Percentiles rank a stretch among this genome's conserved stretches.
Conservation (phyloP, 306 rosid species). For the Rosa chinensis region DNA sequence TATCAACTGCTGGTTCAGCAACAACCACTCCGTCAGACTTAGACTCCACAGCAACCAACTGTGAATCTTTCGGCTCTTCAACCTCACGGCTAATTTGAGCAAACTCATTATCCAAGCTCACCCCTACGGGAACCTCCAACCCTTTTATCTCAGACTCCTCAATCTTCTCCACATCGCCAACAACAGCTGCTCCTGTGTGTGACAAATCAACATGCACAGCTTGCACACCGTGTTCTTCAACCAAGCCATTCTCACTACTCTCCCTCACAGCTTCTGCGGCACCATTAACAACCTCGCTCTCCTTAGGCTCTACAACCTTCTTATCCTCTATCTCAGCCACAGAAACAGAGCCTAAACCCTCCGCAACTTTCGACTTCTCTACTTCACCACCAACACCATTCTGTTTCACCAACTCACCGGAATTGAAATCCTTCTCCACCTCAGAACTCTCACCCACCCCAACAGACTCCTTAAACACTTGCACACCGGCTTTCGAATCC, state of each 20-base stretch:
- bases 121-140: conserved; percentile 29
- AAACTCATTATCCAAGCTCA: conserved; percentile 51
- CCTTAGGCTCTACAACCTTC: conserved; percentile 9
- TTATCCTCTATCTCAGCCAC: conserved; percentile 6
- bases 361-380: background rate
- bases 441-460: conserved; percentile 28
- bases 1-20: background rate
- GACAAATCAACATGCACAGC: conserved; percentile 28
- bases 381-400: conserved; percentile 32
- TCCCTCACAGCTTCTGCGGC: conserved; percentile 6
- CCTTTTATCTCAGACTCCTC: conserved; percentile 42
- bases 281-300: conserved; percentile 18
- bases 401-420: conserved; percentile 33
- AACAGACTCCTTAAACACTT: conserved; percentile 2
- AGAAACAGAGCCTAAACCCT: conserved; percentile 10
- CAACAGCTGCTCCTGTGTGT: conserved; percentile 42
- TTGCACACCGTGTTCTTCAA: conserved; percentile 31
- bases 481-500: background rate
- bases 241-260: conserved; percentile 23
- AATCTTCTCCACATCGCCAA: conserved; percentile 40
- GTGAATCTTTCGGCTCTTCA: conserved; percentile 23
- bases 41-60: conserved; percentile 18
- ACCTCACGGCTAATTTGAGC: conserved; percentile 34
- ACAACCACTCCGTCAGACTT: conserved; percentile 31
- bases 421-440: conserved; percentile 22